Conservation (phyloP, 1,139 yeast genomes). For the Oligophagozyma castellii region DNA sequence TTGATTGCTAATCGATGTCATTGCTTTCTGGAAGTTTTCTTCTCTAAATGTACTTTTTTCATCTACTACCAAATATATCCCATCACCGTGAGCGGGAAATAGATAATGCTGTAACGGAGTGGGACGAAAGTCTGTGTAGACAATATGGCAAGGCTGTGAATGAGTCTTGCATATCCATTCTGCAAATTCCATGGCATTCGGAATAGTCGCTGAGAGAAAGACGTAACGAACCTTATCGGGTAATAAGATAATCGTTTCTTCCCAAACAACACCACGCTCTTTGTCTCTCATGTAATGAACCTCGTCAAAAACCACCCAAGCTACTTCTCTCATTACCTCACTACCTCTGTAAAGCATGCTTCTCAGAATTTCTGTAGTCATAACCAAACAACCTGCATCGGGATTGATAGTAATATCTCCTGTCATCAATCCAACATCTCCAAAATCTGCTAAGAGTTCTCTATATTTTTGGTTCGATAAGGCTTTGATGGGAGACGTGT, state of each 20-base stretch:
- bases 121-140: constrained; percentile 96
- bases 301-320: constrained; percentile 92
- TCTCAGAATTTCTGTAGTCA: constrained; percentile 94
- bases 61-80: constrained; percentile 93
- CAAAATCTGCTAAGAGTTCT: constrained; percentile 82
- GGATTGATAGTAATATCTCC: constrained; percentile 98
- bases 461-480: constrained; percentile 92
- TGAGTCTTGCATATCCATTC: constrained; percentile 97
- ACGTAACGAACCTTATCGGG: constrained; percentile 91
- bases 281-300: constrained; percentile 94
- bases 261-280: constrained; percentile 99
- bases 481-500: constrained; percentile 96
- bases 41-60: constrained; percentile 94
- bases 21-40: constrained; percentile 95
- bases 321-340: constrained; percentile 91
- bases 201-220: constrained; percentile 89
- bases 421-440: constrained; percentile 94
- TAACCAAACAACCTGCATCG: constrained; percentile 90
- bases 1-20: constrained; percentile 79
- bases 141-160: constrained; percentile 95
- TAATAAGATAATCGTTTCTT: constrained; percentile 86
- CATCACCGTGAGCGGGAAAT: constrained; percentile 96
- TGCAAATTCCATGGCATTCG: constrained; percentile 97
- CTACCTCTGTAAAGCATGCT: constrained; percentile 91
- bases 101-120: constrained; percentile 95